Conservation (phyloP, 352 stramenopile species). For the Globisporangium polare region DNA sequence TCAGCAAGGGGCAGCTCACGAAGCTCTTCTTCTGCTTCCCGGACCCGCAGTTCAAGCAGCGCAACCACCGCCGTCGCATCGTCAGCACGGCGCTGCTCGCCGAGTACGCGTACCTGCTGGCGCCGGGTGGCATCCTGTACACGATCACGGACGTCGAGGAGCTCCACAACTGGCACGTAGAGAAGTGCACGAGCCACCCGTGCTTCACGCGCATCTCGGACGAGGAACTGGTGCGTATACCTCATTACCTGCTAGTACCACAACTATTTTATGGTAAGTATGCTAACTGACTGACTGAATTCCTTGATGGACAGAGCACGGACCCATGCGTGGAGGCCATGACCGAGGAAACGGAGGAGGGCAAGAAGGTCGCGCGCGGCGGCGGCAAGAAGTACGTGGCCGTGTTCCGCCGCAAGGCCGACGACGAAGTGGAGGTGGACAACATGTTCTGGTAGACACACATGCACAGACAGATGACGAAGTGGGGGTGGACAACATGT, state of each 20-base stretch:
- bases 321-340: slow-evolving; percentile 96
- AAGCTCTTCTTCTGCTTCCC: slow-evolving; percentile 99
- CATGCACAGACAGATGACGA: neutral
- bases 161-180: slow-evolving; percentile 97
- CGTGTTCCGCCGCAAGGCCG: slow-evolving; percentile 68
- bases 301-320: slow-evolving; percentile 26
- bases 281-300: neutral
- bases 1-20: slow-evolving; percentile 82
- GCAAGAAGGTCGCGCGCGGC: slow-evolving; percentile 95
- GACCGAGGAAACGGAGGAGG: slow-evolving; percentile 97
- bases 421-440: slow-evolving; percentile 54
- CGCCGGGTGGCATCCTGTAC: slow-evolving; percentile 93
- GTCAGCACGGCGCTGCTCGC: slow-evolving; percentile 91
- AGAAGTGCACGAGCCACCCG: slow-evolving; percentile 92
- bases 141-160: slow-evolving; percentile 99
- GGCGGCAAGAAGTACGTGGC: slow-evolving; percentile 88
- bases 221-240: slow-evolving; percentile 67
- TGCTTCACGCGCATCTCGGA: slow-evolving; percentile 90
- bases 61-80: slow-evolving; percentile 95
- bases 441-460: slow-evolving; percentile 61
- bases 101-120: slow-evolving; percentile 97
- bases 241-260: neutral
- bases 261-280: neutral
- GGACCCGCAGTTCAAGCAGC: slow-evolving; percentile 99
- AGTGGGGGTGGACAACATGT: too few relatives aligned